Evolutionary conservation across 345 rosid genomes (phyloP), one percentile per base, ranked within the genome.

Genomic region (Theobroma cacao): DNA sequence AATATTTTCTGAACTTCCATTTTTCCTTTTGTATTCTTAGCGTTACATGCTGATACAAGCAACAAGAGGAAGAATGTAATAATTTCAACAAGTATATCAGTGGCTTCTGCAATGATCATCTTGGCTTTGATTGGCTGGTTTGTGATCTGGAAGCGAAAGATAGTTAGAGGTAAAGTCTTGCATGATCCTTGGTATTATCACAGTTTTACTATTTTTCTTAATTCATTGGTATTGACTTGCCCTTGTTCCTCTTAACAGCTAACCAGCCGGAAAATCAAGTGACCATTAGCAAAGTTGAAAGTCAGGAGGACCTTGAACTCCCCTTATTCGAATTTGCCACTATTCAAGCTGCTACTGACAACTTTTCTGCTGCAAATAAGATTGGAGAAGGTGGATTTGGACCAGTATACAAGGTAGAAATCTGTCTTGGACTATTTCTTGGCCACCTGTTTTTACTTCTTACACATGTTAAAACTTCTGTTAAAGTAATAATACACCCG

Each of bases 401-500:
- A 17, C 59, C 82, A 2, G 90, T 88, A 7, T 88, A 85, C n/a
- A 80, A 80, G 87, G 88, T 85, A 72, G 71, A n/a, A 18, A 53
- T 67, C 68, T 22, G 9, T 5, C 28, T 30, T 4, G 5, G 40
- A 26, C 3, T 15, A 4, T 26, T 62, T 10, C 65, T 60, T 18
- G 24, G 62, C 65, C 65, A 10, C 22, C 3, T 60, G 33, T 60
- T 22, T 13, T 26, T 60, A 26, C 24, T 5, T 2, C 38, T 36
- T 36, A 5, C 38, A 36, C 38, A 36, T 36, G 5, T 36, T 36
- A 36, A 2, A 5, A 36, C 38, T 5, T 36, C 38, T 36, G 38
- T 5, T 36, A 36, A 36, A 36, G 38, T 36, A 36, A 36, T 36
- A 36, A 36, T 36, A 36, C 38, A 36, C 38, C 38, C 5, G 38